These are phyloP conservation scores for Talaromyces sp. DNA, from an alignment of 2,329 filamentous ascomycete species.

Conservation along the genomic window DNA sequence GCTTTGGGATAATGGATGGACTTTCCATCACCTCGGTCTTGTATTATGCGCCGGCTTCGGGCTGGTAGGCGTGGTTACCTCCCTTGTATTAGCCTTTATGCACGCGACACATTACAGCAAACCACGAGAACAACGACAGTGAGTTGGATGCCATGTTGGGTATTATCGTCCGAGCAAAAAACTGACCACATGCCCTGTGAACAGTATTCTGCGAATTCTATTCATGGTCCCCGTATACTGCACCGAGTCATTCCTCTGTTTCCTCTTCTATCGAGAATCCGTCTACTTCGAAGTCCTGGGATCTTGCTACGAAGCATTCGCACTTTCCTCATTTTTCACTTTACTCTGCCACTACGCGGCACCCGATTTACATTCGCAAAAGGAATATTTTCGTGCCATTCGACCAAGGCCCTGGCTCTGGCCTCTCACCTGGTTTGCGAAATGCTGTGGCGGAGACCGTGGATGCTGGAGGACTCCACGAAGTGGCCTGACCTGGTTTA, in stretches of 20 bases:
- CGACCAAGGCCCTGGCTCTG: constrained; percentile 69
- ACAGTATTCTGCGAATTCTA: constrained; percentile 78
- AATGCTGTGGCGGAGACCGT: constrained; percentile 65
- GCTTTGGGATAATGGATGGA: constrained; percentile 52
- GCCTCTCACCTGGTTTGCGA: constrained; percentile 68
- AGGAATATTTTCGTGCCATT: constrained; percentile 72
- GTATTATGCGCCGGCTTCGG: constrained; percentile 54
- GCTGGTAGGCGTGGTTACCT: constrained; percentile 49
- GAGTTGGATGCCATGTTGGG: constrained; percentile 24
- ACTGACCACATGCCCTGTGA: not conserved
- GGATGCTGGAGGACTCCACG: constrained; percentile 70
- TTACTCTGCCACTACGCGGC: constrained; percentile 77
- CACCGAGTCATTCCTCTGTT: constrained; percentile 68
- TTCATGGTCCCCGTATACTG: constrained; percentile 85
- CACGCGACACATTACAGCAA: constrained; percentile 60
- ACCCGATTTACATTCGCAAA: constrained; percentile 73
- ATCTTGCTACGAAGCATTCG: constrained; percentile 86
- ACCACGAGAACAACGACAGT: constrained; percentile 60
- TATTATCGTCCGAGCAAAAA: not conserved
- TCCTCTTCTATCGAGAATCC: constrained; percentile 70
- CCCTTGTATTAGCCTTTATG: constrained; percentile 53
- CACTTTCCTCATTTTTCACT: constrained; percentile 81
- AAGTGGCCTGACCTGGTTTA: constrained; percentile 87
- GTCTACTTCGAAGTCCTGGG: constrained; percentile 78
- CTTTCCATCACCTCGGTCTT: constrained; percentile 57